Base-by-base conservation (phyloP, 306 rosid genomes). In the Mucuna pruriens region DNA sequence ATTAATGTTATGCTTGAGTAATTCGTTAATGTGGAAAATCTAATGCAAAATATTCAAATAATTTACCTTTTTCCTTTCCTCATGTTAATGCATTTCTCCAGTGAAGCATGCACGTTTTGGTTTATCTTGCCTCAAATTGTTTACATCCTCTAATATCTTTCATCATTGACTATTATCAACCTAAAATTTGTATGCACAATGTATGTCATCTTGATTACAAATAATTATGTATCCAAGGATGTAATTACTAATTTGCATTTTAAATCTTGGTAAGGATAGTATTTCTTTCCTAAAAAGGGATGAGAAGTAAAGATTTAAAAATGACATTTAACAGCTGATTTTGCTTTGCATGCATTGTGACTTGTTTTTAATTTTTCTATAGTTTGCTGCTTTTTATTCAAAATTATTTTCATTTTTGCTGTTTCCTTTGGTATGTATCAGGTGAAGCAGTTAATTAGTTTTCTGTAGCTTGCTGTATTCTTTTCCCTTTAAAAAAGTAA, bases 391-490 rank as follows among this genome's bases (percentile, higher is more conserved):
- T 9, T 22, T 55, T 7, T 55, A 0, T n/a, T 7, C 31, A 29
- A 29, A 29, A 3, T 29, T 29, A 29, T 29, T 29, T 29, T 1
- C 31, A 29, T 29, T 29, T 29, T 29, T 1, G 31, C 3, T 29
- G 2, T 29, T 29, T 29, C 31, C 31, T 29, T 1, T 70, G 42
- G 69, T 29, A 34, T 58, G 42, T 25, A 39, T 42, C 57, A 17
- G 75, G 17, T 48, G 44, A 71, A 71, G 57, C 77, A 75, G 45
- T 42, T 75, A 57, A 3, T 60, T 60, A 25, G 29, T 75, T 60
- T 60, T 40, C 58, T 42, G 44, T 75, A 25, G 16, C 46, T 67
- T 25, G 42, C 19, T 60, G 71, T 61, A 25, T 75, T 45, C 54
- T 57, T 58, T 58, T 42, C n/a, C 4, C 10, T 17, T n/a, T 5